Base-by-base conservation (phyloP, 345 rosid genomes). In the Eucalyptus fibrosa region DNA sequence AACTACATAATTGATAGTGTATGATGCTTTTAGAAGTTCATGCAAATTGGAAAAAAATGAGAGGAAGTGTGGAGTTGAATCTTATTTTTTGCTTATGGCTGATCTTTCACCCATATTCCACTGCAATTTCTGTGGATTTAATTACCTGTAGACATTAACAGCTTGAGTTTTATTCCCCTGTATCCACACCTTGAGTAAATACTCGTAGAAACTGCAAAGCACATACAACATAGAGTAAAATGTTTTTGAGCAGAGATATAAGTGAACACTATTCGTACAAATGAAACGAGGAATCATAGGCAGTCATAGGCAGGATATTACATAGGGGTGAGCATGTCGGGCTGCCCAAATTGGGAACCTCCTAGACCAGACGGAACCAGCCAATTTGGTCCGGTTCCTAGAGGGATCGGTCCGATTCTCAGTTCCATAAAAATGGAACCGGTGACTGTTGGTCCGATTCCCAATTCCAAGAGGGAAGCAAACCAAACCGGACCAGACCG, bases 141-240 rank as follows among this genome's bases (percentile, higher is more conserved):
- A 40, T 5, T 85, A 98, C 99, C 99, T 95, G 89, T 97, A 98
- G 50, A 77, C 89, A 62, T 92, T 93, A 90, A 98, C 96, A 30
- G 93, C 94, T 88, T 95, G 92, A 12, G 99, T 97, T 94, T 92
- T 96, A 94, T 96, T 98, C 89, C 99, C 99, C 88, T 97, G 99
- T 82, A 97, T 92, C 99, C 99, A 98, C 86, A 94, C 99, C 91
- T 97, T 98, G 91, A 98, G 99, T 92, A 98, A 91, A 92, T 97
- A 98, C 90, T 98, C 99, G 87, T 98, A 98, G 89, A 97, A 98
- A 93, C 99, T 98, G 95, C 91, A 91, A 90, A 53, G 18, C 86
- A 44, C 50, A 40, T 49, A 23, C 47, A 47, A 32, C 53, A 7
- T 88, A 32, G 45, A 37, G 88, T 40, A 51, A 77, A 50, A 32